Conservation (phyloP, 2,329 filamentous ascomycete species). For the Basipetospora chlamydospora region DNA sequence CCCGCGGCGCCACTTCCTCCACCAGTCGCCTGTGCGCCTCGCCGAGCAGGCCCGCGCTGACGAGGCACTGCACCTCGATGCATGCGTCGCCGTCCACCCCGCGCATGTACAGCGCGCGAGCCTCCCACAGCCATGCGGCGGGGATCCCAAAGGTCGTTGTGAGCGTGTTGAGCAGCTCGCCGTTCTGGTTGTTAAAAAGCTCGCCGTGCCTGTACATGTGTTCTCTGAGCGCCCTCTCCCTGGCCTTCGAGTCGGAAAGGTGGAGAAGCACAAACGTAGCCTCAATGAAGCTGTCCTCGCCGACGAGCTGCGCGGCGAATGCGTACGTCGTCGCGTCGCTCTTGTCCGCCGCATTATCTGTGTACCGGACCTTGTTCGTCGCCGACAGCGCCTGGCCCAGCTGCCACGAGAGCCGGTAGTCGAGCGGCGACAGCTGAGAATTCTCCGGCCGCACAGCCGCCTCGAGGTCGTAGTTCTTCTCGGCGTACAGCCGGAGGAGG, state of each 20-base stretch:
- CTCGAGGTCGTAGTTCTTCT: conserved; percentile 44
- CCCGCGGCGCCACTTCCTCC: conserved; percentile 63
- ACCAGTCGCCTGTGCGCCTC: conserved; percentile 79
- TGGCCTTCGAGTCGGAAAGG: conserved; percentile 47
- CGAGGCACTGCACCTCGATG: conserved; percentile 63
- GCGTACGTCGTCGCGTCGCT: conserved; percentile 51
- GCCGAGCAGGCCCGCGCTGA: conserved; percentile 59
- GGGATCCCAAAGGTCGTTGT: conserved; percentile 57
- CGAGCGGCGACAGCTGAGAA: conserved; percentile 58
- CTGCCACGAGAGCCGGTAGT: conserved; percentile 72
- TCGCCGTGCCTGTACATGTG: conserved; percentile 60
- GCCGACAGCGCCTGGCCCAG: conserved; percentile 52
- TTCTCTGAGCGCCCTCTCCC: conserved; percentile 54
- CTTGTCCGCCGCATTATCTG: conserved; percentile 40
- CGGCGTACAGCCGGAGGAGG: conserved; percentile 65
- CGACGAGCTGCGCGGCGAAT: conserved; percentile 50
- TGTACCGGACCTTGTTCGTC: conserved; percentile 35
- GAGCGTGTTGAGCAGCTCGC: conserved; percentile 42
- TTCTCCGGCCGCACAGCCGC: conserved; percentile 63
- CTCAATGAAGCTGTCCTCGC: conserved; percentile 51
- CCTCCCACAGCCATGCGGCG: conserved; percentile 67
- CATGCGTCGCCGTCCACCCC: conserved; percentile 54
- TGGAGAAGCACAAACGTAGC: conserved; percentile 68
- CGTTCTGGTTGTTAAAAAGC: conserved; percentile 44
- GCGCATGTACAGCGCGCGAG: conserved; percentile 71